These are phyloP conservation scores for Podosphaera leucotricha DNA, from an alignment of 2,329 filamentous ascomycete genomes.

Conservation along the genomic window DNA sequence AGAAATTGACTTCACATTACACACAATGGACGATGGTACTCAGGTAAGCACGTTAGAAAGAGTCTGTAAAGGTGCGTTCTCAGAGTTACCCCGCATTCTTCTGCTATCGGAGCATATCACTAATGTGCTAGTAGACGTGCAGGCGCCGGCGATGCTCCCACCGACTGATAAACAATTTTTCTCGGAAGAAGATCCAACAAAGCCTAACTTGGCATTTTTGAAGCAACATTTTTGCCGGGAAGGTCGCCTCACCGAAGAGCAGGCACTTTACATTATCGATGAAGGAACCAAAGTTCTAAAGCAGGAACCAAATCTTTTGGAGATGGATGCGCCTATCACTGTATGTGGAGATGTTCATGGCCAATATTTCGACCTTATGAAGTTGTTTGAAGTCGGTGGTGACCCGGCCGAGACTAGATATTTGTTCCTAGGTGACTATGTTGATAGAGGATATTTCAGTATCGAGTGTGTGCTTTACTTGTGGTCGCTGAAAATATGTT, in stretches of 20 bases:
- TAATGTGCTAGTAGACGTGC: conserved; percentile 46
- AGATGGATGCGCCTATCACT: conserved; percentile 98
- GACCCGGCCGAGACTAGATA: conserved; percentile 93
- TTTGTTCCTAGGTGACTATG: conserved; percentile 92
- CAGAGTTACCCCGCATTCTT: conserved; percentile 4
- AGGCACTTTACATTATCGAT: conserved; percentile 85
- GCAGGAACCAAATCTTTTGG: conserved; percentile 79
- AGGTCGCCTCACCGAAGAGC: conserved; percentile 87
- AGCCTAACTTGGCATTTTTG: conserved; percentile 80
- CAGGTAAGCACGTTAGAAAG: conserved; percentile 90
- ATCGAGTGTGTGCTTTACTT: conserved; percentile 98
- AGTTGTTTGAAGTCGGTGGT: conserved; percentile 93
- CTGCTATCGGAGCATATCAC: not conserved
- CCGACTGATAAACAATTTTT: conserved; percentile 90
- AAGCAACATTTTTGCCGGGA: conserved; percentile 98
- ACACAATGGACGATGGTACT: conserved; percentile 91
- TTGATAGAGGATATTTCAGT: conserved; percentile 95
- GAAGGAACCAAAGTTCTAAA: conserved; percentile 71
- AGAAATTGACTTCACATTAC: conserved; percentile 95
- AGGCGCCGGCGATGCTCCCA: conserved; percentile 83
- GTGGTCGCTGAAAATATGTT: conserved; percentile 97
- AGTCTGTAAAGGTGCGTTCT: conserved; percentile 76
- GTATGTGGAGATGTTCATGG: conserved; percentile 97
- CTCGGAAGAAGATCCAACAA: conserved; percentile 60
- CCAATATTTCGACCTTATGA: conserved; percentile 99